These are phyloP conservation scores for Noccaea caerulescens DNA, from an alignment of 345 rosid genomes.

Conservation along the genomic window DNA sequence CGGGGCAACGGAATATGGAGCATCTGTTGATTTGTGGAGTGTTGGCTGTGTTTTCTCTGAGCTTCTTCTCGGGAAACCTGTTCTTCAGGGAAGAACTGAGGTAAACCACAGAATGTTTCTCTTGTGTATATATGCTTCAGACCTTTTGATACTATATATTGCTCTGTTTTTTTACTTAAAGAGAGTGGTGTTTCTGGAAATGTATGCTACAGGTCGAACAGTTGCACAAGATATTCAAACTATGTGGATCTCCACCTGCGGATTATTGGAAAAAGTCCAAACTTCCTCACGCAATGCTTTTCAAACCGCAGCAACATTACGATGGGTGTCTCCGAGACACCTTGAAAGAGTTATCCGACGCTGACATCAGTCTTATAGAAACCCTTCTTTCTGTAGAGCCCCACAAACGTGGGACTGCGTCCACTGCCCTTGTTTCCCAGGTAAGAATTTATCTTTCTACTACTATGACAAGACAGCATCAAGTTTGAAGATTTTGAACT, in stretches of 20 bases:
- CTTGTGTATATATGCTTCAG: constrained; percentile 3
- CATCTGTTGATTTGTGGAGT: constrained; percentile 95
- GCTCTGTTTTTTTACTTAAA: constrained; percentile 7
- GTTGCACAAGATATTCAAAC: constrained; percentile 93
- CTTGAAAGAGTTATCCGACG: constrained; percentile 61
- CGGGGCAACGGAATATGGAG: constrained; percentile 86
- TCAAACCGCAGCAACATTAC: constrained; percentile 94
- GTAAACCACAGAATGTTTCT: constrained; percentile 45
- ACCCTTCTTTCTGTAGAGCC: constrained; percentile 90
- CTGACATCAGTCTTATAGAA: constrained; percentile 67
- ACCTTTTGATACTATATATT: background rate
- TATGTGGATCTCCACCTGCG: constrained; percentile 95
- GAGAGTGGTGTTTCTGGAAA: constrained; percentile 7
- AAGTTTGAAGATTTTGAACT: constrained; percentile 11
- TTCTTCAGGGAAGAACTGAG: constrained; percentile 96
- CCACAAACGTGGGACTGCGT: constrained; percentile 81
- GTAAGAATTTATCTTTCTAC: no score
- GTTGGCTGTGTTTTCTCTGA: constrained; percentile 98
- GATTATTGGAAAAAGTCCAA: constrained; percentile 92
- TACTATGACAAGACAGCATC: background rate
- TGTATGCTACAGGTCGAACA: constrained; percentile 73
- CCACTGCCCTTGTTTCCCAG: constrained; percentile 89
- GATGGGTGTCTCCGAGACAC: constrained; percentile 71
- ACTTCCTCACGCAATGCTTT: constrained; percentile 87
- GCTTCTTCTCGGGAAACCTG: constrained; percentile 75